Base-by-base conservation (phyloP, 1,139 yeast genomes). In the Torulaspora pretoriensis region DNA sequence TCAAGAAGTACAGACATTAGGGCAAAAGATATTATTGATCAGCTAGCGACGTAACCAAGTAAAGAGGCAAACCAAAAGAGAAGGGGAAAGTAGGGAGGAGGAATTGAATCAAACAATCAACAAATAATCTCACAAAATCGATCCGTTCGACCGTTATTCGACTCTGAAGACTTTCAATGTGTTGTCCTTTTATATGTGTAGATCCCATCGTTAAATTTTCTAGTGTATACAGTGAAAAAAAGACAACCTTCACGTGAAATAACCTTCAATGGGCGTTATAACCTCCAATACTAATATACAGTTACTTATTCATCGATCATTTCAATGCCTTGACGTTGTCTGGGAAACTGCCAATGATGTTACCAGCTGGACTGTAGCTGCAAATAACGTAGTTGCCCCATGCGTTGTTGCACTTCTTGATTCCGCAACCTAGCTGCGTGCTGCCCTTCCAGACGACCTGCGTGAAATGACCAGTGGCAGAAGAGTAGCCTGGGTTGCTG, bases 391-490 rank as follows among this genome's bases (percentile, higher is more conserved):
- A 81, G 43, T 68, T 66, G 22, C 79, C 78, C 73, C 77, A 76
- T 43, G 66, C 68, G 23, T 66, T 56, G 48, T 72, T 73, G 60
- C 79, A 75, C 33, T 64, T 42, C 49, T 67, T 71, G 63, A 72
- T 71, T 48, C 86, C 95, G 70, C 96, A 88, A 32, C 96, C 96
- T 16, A 88, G 65, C 63, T 77, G 66, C 32, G 81, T 73, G 47
- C 89, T 70, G 27, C 70, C 67, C 65, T 80, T 81, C 96, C 96
- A 88, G 42, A 88, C 82, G 52, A 88, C 75, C 68, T 85, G 95
- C 35, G 96, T 86, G 72, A 87, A 88, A 69, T 88, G 96, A 52
- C 85, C 82, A 49, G 81, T 72, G 40, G 59, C 38, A 26, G 66
- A 68, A 39, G 74, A 60, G 52, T 64, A 70, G 44, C 63, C 64